Conservation (phyloP, 192 early-diverging fungal species). For the Coemansia sp. region DNA sequence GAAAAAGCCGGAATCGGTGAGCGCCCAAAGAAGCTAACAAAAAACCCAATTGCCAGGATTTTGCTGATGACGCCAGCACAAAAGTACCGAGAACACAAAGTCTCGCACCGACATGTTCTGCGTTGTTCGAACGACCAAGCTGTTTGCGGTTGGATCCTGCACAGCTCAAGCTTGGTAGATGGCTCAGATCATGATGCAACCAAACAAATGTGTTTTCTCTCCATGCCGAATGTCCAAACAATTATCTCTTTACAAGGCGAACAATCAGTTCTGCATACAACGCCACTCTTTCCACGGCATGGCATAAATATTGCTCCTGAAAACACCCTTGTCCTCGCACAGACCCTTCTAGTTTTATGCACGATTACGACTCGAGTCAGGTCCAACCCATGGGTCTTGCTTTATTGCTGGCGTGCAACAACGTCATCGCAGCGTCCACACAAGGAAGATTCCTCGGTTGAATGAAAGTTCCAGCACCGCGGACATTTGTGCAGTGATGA, state of each 20-base stretch:
- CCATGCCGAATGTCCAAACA: neutral
- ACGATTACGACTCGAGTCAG: neutral
- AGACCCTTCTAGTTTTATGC: neutral
- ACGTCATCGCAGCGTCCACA: conserved; percentile 62
- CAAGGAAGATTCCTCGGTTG: conserved; percentile 48
- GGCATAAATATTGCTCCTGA: neutral
- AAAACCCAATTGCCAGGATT: neutral
- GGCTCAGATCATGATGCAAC: neutral
- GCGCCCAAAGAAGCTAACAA: neutral
- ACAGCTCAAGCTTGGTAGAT: neutral
- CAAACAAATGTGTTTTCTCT: neutral
- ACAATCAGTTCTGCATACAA: neutral
- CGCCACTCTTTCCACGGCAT: neutral
- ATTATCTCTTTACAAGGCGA: neutral
- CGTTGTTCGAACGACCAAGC: neutral
- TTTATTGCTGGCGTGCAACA: conserved; percentile 11
- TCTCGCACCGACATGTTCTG: neutral
- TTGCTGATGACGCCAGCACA: too few species aligned
- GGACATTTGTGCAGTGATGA: conserved; percentile 70
- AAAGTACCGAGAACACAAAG: neutral
- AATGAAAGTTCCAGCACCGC: conserved; percentile 72
- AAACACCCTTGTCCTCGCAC: neutral
- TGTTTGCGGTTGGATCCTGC: neutral
- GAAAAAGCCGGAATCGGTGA: neutral
- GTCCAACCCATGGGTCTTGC: neutral